These are phyloP conservation scores for Edaphochlamys debaryana DNA, from an alignment of 139 green algal species.

Conservation along the genomic window DNA sequence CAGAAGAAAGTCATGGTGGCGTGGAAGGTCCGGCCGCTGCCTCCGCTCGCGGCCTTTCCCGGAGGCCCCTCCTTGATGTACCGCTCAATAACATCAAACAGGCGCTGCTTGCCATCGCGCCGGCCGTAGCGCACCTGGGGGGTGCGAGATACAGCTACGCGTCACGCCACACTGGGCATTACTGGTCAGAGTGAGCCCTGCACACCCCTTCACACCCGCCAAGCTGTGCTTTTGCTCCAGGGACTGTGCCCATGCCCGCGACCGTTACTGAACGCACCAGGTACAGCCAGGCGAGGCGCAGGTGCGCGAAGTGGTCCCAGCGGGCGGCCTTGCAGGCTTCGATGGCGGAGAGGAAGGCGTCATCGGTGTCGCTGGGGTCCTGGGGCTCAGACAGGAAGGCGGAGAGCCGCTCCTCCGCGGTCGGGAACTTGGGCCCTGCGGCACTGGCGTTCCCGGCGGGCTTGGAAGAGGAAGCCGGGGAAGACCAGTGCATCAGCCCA, in stretches of 20 bases:
- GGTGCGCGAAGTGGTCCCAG: conserved; percentile 39
- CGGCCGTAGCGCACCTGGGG: conserved; percentile 14
- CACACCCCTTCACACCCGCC: no score
- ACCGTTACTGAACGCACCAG: no score
- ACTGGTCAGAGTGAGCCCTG: no score
- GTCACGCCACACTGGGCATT: no score
- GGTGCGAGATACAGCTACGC: no score
- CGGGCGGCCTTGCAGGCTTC: conserved; percentile 4
- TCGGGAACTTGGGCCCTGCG: no score
- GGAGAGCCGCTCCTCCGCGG: not conserved
- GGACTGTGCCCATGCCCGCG: no score
- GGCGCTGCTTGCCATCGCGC: conserved; percentile 3
- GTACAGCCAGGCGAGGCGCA: conserved; percentile 41
- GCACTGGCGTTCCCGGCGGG: not conserved
- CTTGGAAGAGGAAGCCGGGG: not conserved
- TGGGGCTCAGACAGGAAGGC: conserved; percentile 6
- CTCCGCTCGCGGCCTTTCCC: no score
- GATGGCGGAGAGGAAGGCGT: conserved; percentile 18
- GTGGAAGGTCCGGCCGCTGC: not conserved
- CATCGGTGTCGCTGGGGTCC: not conserved
- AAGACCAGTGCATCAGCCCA: not conserved
- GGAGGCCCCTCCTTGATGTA: not conserved
- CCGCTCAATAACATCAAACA: conserved; percentile 25
- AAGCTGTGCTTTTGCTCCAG: no score
- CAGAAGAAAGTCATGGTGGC: no score